A percentile compares a stretch with the other conserved stretches of the same genome.
Evolutionary conservation across 2,329 filamentous ascomycete genomes (phyloP).

Genomic region (Sclerotinia trifoliorum): DNA sequence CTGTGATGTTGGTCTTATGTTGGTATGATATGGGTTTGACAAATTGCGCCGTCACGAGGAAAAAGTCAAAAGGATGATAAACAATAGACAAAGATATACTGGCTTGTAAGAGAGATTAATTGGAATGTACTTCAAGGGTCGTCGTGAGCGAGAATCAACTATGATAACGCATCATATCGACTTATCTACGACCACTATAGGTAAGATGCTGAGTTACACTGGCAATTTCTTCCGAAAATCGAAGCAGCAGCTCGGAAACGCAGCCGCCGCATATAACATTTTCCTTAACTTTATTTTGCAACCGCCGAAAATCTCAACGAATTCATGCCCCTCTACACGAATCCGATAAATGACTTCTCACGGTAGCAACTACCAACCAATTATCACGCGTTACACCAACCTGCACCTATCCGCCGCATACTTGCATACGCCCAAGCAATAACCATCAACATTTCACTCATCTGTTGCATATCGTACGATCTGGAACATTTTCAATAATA

Average conservation of each 20-base stretch:
- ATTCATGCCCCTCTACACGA: not conserved
- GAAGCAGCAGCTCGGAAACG: not conserved
- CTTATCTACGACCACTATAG: not conserved
- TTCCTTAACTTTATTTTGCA: not conserved
- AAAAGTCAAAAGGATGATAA: not conserved
- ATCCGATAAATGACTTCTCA: not conserved
- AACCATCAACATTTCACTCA: not conserved
- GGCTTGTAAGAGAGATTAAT: not conserved
- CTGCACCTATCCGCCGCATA: constrained; percentile 5
- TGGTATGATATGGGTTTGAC: too few species aligned
- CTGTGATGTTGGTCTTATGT: too few species aligned
- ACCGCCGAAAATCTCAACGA: not conserved
- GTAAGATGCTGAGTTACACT: not conserved
- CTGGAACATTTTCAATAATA: constrained; percentile 5
- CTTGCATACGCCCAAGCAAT: not conserved
- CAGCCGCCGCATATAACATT: not conserved
- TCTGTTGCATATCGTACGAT: constrained; percentile 7
- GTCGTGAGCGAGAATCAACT: not conserved
- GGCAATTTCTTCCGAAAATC: not conserved
- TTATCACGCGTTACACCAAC: not conserved
- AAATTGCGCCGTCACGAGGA: too few species aligned
- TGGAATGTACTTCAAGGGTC: not conserved
- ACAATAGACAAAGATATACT: not conserved
- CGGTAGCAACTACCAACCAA: not conserved
- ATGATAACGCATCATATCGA: too few species aligned